phyloP scores from a whole-genome alignment of 1,284 basidiomycete genomes.

The Wallemia hederae region DNA sequence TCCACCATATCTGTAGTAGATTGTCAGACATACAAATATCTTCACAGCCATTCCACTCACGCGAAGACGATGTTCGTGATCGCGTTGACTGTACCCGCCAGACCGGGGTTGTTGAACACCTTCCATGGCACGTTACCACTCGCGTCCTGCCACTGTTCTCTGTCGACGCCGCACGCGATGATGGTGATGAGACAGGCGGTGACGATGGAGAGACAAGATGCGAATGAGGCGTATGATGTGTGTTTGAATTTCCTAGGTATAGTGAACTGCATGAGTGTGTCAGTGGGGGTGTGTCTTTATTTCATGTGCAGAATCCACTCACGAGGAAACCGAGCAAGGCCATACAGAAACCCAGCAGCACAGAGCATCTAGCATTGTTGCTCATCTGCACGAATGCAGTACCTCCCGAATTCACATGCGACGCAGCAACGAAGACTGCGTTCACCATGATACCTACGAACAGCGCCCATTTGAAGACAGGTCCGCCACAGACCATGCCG shows the following conservation, averaged over 20 bases:
- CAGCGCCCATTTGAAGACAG: constrained; percentile 11
- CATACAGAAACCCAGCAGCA: constrained; percentile 13
- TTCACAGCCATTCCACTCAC: background rate
- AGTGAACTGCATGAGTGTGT: background rate
- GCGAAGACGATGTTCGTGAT: constrained; percentile 13
- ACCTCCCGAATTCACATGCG: constrained; percentile 13
- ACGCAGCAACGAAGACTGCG: constrained; percentile 13
- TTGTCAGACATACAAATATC: background rate
- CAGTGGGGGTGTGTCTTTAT: no score
- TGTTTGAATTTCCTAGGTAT: background rate
- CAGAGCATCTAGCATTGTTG: constrained; percentile 12
- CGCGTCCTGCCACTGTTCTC: constrained; percentile 3
- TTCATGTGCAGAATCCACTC: background rate
- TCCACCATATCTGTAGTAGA: constrained; percentile 9
- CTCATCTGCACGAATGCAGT: constrained; percentile 11
- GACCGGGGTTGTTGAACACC: constrained; percentile 4
- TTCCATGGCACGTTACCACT: background rate
- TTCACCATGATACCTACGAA: constrained; percentile 11
- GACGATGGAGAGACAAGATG: constrained; percentile 9
- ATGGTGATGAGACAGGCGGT: constrained; percentile 12
- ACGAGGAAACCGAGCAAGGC: constrained; percentile 9
- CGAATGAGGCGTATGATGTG: constrained; percentile 11
- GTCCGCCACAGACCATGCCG: constrained; percentile 13
- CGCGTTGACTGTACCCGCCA: constrained; percentile 12
- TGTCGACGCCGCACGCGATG: constrained; percentile 12